Conservation (phyloP, 164 flowering plant genomes). For the Stephania cephalantha region DNA sequence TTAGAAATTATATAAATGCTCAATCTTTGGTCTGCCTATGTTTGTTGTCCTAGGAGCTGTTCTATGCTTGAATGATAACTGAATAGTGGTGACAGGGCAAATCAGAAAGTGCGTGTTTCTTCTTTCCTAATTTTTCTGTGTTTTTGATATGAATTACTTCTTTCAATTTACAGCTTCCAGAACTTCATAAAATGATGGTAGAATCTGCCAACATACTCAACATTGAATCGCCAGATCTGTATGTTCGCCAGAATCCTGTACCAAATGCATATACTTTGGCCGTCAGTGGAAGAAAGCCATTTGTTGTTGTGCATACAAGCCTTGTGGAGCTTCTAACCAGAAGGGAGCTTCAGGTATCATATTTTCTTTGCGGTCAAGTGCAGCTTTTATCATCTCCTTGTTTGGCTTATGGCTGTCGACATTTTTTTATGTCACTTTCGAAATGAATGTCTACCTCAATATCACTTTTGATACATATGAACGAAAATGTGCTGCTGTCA, state of each 20-base stretch:
- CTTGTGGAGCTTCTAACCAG: slow-evolving; percentile 88
- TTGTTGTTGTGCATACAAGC: slow-evolving; percentile 91
- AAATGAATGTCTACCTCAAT: neutral
- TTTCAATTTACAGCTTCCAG: slow-evolving; percentile 54
- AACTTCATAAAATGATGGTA: slow-evolving; percentile 64
- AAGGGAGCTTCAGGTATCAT: slow-evolving; percentile 77
- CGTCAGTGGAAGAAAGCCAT: slow-evolving; percentile 85
- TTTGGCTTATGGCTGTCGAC: neutral
- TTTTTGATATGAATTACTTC: neutral
- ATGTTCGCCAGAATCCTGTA: slow-evolving; percentile 89
- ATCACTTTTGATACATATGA: neutral
- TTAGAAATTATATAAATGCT: neutral
- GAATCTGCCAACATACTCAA: slow-evolving; percentile 73
- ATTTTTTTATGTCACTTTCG: neutral
- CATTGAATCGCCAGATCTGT: slow-evolving; percentile 78
- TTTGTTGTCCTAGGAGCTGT: neutral
- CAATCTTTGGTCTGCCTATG: neutral
- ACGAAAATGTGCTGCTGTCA: neutral
- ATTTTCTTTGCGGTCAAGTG: slow-evolving; percentile 5
- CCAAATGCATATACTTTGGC: slow-evolving; percentile 97
- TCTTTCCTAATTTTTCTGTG: neutral
- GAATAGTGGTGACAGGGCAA: neutral
- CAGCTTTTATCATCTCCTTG: slow-evolving; percentile 1
- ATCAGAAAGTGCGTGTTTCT: neutral
- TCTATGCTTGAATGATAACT: neutral